These are phyloP conservation scores for Cryptosporidium ryanae DNA, from an alignment of 169 alveolate species.

Conservation along the genomic window DNA sequence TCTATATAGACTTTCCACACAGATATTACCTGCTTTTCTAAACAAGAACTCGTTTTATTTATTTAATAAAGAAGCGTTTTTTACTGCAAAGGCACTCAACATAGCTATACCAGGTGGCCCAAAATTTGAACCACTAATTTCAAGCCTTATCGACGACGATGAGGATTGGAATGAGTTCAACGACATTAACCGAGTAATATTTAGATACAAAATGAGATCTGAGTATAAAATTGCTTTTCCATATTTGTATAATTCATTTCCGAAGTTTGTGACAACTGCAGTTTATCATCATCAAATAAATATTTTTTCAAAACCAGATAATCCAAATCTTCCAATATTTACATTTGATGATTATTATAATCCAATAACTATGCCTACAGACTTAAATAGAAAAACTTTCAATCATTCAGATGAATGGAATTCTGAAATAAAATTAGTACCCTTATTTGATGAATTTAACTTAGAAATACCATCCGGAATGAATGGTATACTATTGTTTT, in stretches of 20 bases:
- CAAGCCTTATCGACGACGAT: constrained; percentile 97
- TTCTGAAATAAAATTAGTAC: constrained; percentile 78
- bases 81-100: constrained; percentile 99
- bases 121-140: constrained; percentile 99
- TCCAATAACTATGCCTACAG: constrained; percentile 44
- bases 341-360: constrained; percentile 25
- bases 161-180: constrained; percentile 99
- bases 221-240: constrained; percentile 99
- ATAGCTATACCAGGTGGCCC: constrained; percentile 99
- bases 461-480: constrained; percentile 83
- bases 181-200: constrained; percentile 97
- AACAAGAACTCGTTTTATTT: constrained; percentile 97
- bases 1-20: constrained; percentile 96
- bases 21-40: constrained; percentile 94
- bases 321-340: constrained; percentile 86
- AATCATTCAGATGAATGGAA: constrained; percentile 77
- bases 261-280: constrained; percentile 92
- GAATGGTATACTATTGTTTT: constrained; percentile 88
- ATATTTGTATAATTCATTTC: constrained; percentile 96
- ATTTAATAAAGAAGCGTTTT: constrained; percentile 95
- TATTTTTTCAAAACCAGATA: constrained; percentile 91
- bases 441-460: constrained; percentile 84
- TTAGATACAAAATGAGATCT: constrained; percentile 95
- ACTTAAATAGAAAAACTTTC: constrained; percentile 63
- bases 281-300: constrained; percentile 86